phyloP scores from a whole-genome alignment of 1,139 yeast genomes.

The Nematodospora anomalae region DNA sequence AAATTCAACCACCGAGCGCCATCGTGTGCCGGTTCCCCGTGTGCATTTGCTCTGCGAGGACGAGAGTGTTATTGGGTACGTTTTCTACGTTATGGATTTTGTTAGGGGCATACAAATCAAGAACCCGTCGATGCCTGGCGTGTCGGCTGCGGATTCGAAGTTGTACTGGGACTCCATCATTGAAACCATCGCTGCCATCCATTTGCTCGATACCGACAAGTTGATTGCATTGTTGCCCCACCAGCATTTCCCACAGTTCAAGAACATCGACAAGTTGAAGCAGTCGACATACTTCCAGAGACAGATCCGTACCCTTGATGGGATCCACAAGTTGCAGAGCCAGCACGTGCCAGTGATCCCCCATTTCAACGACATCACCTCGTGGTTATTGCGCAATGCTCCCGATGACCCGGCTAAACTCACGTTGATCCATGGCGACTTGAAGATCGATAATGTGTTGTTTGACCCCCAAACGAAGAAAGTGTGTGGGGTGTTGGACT shows the following conservation, averaged over 20 bases:
- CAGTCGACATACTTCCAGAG: slow-evolving; percentile 51
- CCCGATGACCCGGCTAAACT: slow-evolving; percentile 51
- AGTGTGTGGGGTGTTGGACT: slow-evolving; percentile 61
- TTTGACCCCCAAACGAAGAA: slow-evolving; percentile 51
- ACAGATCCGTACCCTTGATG: slow-evolving; percentile 51
- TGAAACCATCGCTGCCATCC: slow-evolving; percentile 52
- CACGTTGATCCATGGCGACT: slow-evolving; percentile 65
- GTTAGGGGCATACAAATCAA: slow-evolving; percentile 60
- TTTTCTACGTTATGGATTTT: slow-evolving; percentile 63
- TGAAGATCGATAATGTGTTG: slow-evolving; percentile 62
- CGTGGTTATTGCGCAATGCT: slow-evolving; percentile 41
- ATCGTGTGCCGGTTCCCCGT: slow-evolving; percentile 49
- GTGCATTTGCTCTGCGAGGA: slow-evolving; percentile 53
- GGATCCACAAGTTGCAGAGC: slow-evolving; percentile 53
- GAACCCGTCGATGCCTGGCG: slow-evolving; percentile 50
- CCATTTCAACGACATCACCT: slow-evolving; percentile 41
- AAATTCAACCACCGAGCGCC: slow-evolving; percentile 22
- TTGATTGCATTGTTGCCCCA: slow-evolving; percentile 48
- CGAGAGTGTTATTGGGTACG: slow-evolving; percentile 48
- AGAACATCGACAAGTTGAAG: slow-evolving; percentile 23
- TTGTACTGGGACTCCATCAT: slow-evolving; percentile 53
- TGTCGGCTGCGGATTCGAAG: slow-evolving; percentile 23
- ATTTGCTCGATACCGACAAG: slow-evolving; percentile 47
- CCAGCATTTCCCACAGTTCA: slow-evolving; percentile 48
- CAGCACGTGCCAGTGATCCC: slow-evolving; percentile 53